Evolutionary conservation across 2,329 filamentous ascomycete genomes (phyloP), one percentile per base, ranked within the genome.

Genomic region (Bipolaris oryzae): DNA sequence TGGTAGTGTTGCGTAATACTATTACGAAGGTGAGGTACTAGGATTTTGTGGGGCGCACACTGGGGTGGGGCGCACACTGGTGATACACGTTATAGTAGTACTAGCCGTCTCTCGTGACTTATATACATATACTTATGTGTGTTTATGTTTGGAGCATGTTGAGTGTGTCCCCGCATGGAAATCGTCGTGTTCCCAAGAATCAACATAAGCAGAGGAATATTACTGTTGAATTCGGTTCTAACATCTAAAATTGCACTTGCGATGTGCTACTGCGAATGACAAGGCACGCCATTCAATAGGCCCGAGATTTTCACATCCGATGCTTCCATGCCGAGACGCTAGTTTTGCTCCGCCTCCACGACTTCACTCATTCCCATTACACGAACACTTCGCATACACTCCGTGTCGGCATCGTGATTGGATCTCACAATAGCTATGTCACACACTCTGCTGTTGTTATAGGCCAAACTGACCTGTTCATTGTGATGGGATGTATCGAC

Each of bases 251-350:
- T 16, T 15, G 10, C 10, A 5, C 13, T 11, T 34, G 16, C 13
- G 11, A 7, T 46, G 11, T 11, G 16, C 21, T 4, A 20, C n/a
- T 33, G 5, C 23, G 7, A 7, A 10, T n/a, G 13, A 10, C 13
- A 11, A 23, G 18, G 18, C 18, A 28, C 25, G n/a, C 45, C n/a
- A 23, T n/a, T 37, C 13, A 31, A 42, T 39, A 25, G 42, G 20
- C 31, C 35, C 38, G 28, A 18, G 9, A 43, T 11, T 23, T 13
- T 28, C 28, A 18, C 43, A 45, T 57, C 50, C 50, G 54, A 20
- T 7, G 1, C 23, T 49, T 53, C 50, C 44, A 57, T 21, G 50
- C 54, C 54, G 47, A 57, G 54, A 9, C 50, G 31, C 44, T 37
- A 48, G 23, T 56, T 37, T 15, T 33, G 43, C 50, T 48, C 44